Evolutionary conservation across 2,329 filamentous ascomycete genomes (phyloP), one percentile per base, ranked within the genome.

Genomic region (Cladosporium sp.): DNA sequence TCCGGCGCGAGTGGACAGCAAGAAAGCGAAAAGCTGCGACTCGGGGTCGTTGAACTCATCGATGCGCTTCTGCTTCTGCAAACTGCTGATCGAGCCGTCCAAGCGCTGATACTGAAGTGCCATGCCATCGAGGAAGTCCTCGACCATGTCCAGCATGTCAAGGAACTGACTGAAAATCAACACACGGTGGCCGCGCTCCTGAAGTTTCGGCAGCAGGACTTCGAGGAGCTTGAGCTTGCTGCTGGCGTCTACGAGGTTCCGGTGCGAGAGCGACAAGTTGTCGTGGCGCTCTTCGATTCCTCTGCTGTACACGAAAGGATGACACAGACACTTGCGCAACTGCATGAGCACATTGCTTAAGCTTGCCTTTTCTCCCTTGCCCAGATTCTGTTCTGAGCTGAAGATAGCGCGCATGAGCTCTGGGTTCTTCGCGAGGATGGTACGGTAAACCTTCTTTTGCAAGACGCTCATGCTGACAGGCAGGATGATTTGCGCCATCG

Each of bases 81-180:
- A 71, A 13, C 87, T 86, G 3, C 80, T 81, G 61, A 95, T 83
- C 1, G 68, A 81, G n/a, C 95, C 93, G 69, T 98, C 95, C 1
- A 98, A 81, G 38, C 93, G 87, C 56, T 86, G 81, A 66, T 87
- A 89, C 4, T 77, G 72, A 58, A 93, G 77, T 9, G 84, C 83
- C 54, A 96, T 73, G 1, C 87, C 86, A 38, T 80, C 79, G 4
- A 98, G 72, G 61, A 97, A 97, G 68, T 98, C 95, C 68, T 98
- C 93, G 8, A 95, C 74, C 38, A 98, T 87, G 62, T 91, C 72
- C 2, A 98, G 77, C 72, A 95, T 91, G 51, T 85, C 81, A 2
- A 98, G 76, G 58, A 97, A 98, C 66, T 98, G 93, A 66, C 90
- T 96, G 71, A 98, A 98, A 33, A 98, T 87, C 16, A 98, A 76